Base-by-base conservation (phyloP, 108 stramenopile genomes). In the Skeletonema potamos region DNA sequence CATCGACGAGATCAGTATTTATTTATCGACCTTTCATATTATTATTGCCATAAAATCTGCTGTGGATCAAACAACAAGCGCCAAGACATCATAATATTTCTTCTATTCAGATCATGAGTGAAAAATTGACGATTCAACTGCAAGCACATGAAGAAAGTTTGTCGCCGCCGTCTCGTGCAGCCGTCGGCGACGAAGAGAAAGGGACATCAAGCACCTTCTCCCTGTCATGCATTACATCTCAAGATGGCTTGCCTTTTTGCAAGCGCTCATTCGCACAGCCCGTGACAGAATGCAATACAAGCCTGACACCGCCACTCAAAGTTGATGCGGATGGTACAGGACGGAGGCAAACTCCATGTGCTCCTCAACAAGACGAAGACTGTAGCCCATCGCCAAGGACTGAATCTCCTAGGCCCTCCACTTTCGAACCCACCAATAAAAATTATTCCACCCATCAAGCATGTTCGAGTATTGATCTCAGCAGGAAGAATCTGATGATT, bases 401-500 rank as follows among this genome's bases (percentile, higher is more conserved):
- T 46, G 18, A 46, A 6, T n/a, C 17, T 46, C 44, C 44, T 18
- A 4, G n/a, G n/a, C n/a, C 44, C n/a, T 46, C 18, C 17, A 46
- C 44, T 17, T 18, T 18, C 6, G 44, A 46, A 46, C 18, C 6
- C 6, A 4, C 6, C 18, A 18, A 46, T n/a, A 46, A 2, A 46
- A 20, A 0, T 6, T 6, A 6, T 46, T 4, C 44, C 6, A 17
- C 6, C 44, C 44, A n/a, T 17, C 44, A 41, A 37, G 10, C 36
- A 0, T 10, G 9, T 10, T 12, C 36, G 17, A 46, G 44, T 13
- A 46, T 17, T 46, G 44, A 18, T 46, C 44, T 18, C 30, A 54
- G 39, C 3, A 76, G 64, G 48, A 78, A 64, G 58, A 48, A 68
- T 33, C 73, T 87, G 11, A 34, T 84, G n/a, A 41, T 87, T 0